A percentile compares a stretch with the other conserved stretches of the same genome.
phyloP scores from a whole-genome alignment of 345 rosid species.

The Cardamine chenopodiifolia region DNA sequence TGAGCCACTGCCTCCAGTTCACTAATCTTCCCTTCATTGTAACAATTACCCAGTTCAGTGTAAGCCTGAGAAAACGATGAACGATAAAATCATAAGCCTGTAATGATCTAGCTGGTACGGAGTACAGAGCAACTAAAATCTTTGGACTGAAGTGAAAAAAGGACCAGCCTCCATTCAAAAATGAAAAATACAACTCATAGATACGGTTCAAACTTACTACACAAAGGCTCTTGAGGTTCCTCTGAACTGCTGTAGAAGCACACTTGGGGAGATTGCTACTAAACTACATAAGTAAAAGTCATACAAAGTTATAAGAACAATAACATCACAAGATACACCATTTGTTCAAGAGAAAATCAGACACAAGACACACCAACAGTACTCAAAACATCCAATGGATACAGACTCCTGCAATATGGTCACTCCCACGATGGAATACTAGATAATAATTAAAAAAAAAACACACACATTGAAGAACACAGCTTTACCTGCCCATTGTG shows the following conservation, averaged over 20 bases:
- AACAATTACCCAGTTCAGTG: conserved; percentile 67
- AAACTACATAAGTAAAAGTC: conserved; percentile 53
- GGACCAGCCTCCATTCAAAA: conserved; percentile 10
- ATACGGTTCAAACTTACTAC: conserved; percentile 36
- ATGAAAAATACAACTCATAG: conserved; percentile 16
- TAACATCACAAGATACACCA: conserved; percentile 18
- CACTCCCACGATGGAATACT: neutral
- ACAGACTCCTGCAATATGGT: neutral
- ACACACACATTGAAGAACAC: neutral
- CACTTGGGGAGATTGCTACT: conserved; percentile 80
- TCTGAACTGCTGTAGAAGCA: conserved; percentile 81
- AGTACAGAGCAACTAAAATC: conserved; percentile 6
- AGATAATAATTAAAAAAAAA: neutral
- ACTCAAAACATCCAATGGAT: conserved; percentile 22
- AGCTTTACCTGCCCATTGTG: conserved; percentile 72
- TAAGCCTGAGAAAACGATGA: conserved; percentile 59
- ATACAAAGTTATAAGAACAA: conserved; percentile 33
- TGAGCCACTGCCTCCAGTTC: conserved; percentile 62
- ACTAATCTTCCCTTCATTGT: conserved; percentile 61
- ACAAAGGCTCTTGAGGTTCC: conserved; percentile 61
- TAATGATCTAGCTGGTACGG: conserved; percentile 3
- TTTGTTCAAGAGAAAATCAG: conserved; percentile 17
- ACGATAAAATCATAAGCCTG: conserved; percentile 20
- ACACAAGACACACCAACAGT: conserved; percentile 9
- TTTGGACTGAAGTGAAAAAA: neutral